phyloP scores from a whole-genome alignment of 2,329 filamentous ascomycete species.

The Paecilomyces dactylethromorphus region DNA sequence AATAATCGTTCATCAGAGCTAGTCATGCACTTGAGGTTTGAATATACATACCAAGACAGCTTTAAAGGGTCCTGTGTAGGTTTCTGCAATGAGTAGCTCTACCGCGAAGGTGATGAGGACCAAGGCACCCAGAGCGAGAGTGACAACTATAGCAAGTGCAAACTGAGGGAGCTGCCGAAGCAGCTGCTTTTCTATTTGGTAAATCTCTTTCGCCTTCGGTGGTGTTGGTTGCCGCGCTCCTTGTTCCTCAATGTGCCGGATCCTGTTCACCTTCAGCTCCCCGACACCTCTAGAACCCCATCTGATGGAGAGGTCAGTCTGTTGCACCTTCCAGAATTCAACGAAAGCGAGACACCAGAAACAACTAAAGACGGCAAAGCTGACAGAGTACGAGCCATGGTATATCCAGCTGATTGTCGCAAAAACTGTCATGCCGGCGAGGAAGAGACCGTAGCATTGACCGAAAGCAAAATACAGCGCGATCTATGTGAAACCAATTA shows the following conservation, averaged over 20 bases:
- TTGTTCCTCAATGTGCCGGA: slow-evolving; percentile 72
- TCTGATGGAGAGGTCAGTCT: slow-evolving; percentile 74
- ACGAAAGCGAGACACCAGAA: slow-evolving; percentile 88
- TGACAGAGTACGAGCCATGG: slow-evolving; percentile 74
- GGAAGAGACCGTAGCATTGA: slow-evolving; percentile 80
- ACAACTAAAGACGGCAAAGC: slow-evolving; percentile 71
- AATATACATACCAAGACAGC: slow-evolving; percentile 59
- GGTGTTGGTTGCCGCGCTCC: slow-evolving; percentile 73
- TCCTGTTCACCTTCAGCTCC: slow-evolving; percentile 68
- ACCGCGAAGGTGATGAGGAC: slow-evolving; percentile 85
- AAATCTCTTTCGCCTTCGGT: slow-evolving; percentile 69
- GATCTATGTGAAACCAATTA: slow-evolving; percentile 43
- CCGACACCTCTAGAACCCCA: slow-evolving; percentile 88
- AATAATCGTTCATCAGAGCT: slow-evolving; percentile 5
- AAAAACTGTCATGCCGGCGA: slow-evolving; percentile 73
- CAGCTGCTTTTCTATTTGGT: slow-evolving; percentile 68
- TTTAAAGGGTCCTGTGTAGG: slow-evolving; percentile 87
- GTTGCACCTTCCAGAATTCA: slow-evolving; percentile 94
- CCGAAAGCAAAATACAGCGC: slow-evolving; percentile 96
- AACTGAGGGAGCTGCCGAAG: slow-evolving; percentile 72
- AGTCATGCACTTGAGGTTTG: not conserved
- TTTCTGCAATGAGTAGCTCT: slow-evolving; percentile 91
- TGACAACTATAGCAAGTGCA: slow-evolving; percentile 73
- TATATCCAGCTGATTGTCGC: slow-evolving; percentile 73
- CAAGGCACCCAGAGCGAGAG: slow-evolving; percentile 66